phyloP scores from a whole-genome alignment of 306 rosid genomes.

The Prunus mume region DNA sequence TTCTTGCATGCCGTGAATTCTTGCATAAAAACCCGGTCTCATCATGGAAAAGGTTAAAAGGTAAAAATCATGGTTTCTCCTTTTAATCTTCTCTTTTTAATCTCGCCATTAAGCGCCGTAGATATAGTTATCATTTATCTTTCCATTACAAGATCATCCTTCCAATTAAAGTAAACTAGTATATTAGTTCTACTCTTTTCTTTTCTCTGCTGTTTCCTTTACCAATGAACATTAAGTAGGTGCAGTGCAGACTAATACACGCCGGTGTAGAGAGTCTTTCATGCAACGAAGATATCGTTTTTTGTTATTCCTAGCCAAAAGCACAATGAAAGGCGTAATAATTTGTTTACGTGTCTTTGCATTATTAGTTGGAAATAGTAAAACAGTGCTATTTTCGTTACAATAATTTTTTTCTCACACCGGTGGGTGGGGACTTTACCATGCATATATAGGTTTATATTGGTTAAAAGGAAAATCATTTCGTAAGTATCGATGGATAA shows the following conservation, averaged over 20 bases:
- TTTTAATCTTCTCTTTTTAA: neutral
- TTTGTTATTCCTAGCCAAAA: fast-evolving
- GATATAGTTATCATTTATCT: neutral
- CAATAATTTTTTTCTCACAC: too few relatives aligned
- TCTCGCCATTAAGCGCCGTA: neutral
- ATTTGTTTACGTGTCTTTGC: too few relatives aligned
- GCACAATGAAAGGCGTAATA: fast-evolving
- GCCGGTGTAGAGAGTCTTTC: too few relatives aligned
- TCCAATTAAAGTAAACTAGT: neutral
- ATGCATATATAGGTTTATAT: too few relatives aligned
- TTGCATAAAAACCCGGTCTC: neutral
- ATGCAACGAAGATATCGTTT: too few relatives aligned
- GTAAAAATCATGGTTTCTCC: neutral
- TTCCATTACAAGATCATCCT: neutral
- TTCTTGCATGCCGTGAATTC: slow-evolving; percentile 13
- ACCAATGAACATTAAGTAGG: too few relatives aligned
- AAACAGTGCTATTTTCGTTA: fast-evolving
- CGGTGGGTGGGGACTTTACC: too few relatives aligned
- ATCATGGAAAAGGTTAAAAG: slow-evolving; percentile 7
- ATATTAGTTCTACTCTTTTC: neutral
- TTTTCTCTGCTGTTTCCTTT: neutral
- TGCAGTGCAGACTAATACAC: too few relatives aligned
- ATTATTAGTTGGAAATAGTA: too few relatives aligned
- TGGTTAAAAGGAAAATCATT: too few relatives aligned
- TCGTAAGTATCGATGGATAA: neutral